phyloP scores from a whole-genome alignment of 1,284 basidiomycete genomes.

The Puccinia brachypodii region DNA sequence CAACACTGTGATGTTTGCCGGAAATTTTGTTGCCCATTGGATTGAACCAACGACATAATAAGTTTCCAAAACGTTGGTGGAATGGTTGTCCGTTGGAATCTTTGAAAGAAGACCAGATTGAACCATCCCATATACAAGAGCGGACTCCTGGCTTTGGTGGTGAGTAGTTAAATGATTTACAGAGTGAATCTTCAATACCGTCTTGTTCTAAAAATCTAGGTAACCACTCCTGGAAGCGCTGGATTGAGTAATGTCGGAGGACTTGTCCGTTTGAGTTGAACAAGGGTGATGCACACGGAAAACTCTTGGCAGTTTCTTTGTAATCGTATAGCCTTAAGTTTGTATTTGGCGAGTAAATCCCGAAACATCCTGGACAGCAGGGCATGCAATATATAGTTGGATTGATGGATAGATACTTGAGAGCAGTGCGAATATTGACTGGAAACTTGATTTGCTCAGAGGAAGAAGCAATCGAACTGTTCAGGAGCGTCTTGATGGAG shows the following conservation, averaged over 20 bases:
- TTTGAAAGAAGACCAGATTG: constrained; percentile 9
- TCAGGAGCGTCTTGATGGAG: not conserved
- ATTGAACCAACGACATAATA: constrained; percentile 22
- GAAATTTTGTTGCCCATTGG: constrained; percentile 16
- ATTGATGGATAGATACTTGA: not conserved
- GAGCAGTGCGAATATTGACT: constrained; percentile 3
- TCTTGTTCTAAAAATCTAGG: not conserved
- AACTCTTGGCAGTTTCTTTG: constrained; percentile 7
- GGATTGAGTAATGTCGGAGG: constrained; percentile 7
- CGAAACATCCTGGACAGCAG: constrained; percentile 23
- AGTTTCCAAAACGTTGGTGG: not conserved
- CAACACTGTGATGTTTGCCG: no score
- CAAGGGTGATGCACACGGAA: not conserved
- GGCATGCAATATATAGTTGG: not conserved
- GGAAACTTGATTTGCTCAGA: not conserved
- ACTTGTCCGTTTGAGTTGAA: not conserved
- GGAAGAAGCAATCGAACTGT: not conserved
- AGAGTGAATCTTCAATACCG: not conserved
- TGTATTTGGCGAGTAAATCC: not conserved
- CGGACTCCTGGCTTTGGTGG: not conserved
- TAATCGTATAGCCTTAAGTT: not conserved
- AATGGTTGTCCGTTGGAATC: not conserved
- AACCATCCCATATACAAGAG: constrained; percentile 12
- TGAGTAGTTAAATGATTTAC: not conserved
- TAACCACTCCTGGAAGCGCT: not conserved